Base-by-base conservation (phyloP, 345 rosid genomes). In the Nasturtium officinale region DNA sequence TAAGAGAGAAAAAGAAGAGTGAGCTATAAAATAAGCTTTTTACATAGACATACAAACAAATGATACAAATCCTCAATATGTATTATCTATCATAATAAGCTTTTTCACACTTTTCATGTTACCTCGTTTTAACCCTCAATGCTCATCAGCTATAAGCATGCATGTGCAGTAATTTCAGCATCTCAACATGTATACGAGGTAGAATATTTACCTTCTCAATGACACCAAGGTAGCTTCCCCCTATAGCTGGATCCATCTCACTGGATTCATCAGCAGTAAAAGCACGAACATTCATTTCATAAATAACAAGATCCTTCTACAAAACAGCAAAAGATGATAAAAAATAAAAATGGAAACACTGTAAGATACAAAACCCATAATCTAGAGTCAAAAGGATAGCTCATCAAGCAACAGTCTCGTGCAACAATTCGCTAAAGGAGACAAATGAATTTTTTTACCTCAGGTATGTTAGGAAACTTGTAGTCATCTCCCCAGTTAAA, bases 281-380 rank as follows among this genome's bases (percentile, higher is more conserved):
- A 83, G 97, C 97, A 65, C 98, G 96, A 40, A 94, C 92, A 80
- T 87, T 94, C 91, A 87, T 94, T 84, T 94, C 98, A 82, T 94
- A 94, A 69, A 91, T 77, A 73, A 89, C 89, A 80, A 94, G 97
- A 81, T 94, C 97, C 78, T 84, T 84, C 98, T 89, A 91, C 81
- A 84, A 80, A 76, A 61, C 65, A 76, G 30, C 8, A n/a, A n/a
- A n/a, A n/a, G n/a, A n/a, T n/a, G n/a, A n/a, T n/a, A n/a, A n/a
- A n/a, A n/a, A n/a, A n/a, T n/a, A n/a, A n/a, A n/a, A n/a, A n/a
- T n/a, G n/a, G n/a, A 42, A 21, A 42, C 56, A 23, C 21, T 35
- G 30, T 7, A 38, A 18, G 4, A 28, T 37, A 61, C 4, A 61
- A 72, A 26, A 38, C 13, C 48, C 38, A 61, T 5, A 26, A 28